Evolutionary conservation across 345 rosid genomes (phyloP).

Genomic region (Limnanthes douglasii): DNA sequence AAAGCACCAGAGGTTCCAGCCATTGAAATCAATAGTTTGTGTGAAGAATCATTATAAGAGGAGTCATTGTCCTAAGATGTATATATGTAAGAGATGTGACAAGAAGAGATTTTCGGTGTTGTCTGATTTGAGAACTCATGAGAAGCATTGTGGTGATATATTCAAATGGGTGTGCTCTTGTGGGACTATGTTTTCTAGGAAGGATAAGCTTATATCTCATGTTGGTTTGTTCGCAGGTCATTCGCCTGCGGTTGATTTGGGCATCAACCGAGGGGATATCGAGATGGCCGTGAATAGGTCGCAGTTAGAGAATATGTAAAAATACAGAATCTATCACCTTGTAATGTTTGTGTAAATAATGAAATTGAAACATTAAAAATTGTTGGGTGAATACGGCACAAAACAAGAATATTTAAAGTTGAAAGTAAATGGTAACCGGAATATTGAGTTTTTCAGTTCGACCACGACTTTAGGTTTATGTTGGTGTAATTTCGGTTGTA

Average conservation of each 20-base stretch:
- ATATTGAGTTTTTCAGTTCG: too few species aligned
- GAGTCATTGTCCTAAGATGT: constrained; percentile 87
- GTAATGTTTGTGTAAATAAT: too few species aligned
- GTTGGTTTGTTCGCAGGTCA: constrained; percentile 66
- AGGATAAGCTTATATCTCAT: constrained; percentile 78
- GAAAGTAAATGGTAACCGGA: too few species aligned
- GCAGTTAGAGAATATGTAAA: too few species aligned
- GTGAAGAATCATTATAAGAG: constrained; percentile 93
- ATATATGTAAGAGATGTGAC: constrained; percentile 65
- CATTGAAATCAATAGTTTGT: constrained; percentile 73
- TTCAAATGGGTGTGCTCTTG: constrained; percentile 78
- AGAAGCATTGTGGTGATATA: constrained; percentile 71
- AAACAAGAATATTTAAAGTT: too few species aligned
- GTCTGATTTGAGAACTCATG: constrained; percentile 86
- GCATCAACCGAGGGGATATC: too few species aligned
- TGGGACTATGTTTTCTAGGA: constrained; percentile 77
- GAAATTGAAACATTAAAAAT: too few species aligned
- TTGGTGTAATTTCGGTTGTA: too few species aligned
- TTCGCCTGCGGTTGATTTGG: constrained; percentile 19
- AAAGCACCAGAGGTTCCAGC: constrained; percentile 74
- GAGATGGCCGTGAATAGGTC: too few species aligned
- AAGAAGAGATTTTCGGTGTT: constrained; percentile 75
- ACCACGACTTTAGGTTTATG: too few species aligned
- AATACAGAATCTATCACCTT: too few species aligned
- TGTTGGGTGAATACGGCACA: too few species aligned